Conservation (phyloP, 1,284 basidiomycete species). For the Phaffia rhodozyma region DNA sequence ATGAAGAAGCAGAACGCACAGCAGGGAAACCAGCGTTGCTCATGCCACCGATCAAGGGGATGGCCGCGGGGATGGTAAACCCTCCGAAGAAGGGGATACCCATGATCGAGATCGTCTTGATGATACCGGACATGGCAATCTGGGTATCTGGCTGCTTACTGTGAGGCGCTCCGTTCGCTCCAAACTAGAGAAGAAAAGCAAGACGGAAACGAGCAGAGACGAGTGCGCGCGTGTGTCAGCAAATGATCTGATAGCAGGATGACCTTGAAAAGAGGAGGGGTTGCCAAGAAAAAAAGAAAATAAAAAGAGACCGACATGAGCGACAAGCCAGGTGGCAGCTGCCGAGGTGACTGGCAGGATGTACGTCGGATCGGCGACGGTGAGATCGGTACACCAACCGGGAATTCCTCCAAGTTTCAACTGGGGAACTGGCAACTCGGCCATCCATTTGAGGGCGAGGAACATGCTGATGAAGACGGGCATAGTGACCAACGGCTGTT, state of each 20-base stretch:
- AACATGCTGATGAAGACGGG: conserved; percentile 76
- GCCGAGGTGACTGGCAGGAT: conserved; percentile 58
- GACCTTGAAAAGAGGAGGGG: not conserved
- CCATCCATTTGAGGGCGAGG: conserved; percentile 65
- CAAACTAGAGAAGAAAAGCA: conserved; percentile 8
- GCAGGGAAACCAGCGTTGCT: conserved; percentile 24
- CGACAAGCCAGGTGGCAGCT: conserved; percentile 55
- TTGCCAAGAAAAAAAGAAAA: not conserved
- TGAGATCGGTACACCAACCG: conserved; percentile 63
- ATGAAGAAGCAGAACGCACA: conserved; percentile 22
- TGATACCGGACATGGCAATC: not conserved
- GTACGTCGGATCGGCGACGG: conserved; percentile 62
- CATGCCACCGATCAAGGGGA: conserved; percentile 6
- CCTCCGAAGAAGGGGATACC: conserved; percentile 2
- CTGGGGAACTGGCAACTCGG: conserved; percentile 55
- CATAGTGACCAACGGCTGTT: conserved; percentile 57
- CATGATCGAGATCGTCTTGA: not conserved
- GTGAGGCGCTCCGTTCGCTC: not conserved
- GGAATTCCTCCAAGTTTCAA: conserved; percentile 62
- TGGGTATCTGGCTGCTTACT: not conserved
- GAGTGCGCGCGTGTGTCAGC: not conserved
- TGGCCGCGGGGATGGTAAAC: conserved; percentile 26
- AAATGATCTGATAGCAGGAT: too few species aligned
- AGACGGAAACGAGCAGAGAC: conserved; percentile 5
- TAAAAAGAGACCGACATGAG: conserved; percentile 43